phyloP scores from a whole-genome alignment of 371 early-diverging fungal species.

The Mortierella sp. region DNA sequence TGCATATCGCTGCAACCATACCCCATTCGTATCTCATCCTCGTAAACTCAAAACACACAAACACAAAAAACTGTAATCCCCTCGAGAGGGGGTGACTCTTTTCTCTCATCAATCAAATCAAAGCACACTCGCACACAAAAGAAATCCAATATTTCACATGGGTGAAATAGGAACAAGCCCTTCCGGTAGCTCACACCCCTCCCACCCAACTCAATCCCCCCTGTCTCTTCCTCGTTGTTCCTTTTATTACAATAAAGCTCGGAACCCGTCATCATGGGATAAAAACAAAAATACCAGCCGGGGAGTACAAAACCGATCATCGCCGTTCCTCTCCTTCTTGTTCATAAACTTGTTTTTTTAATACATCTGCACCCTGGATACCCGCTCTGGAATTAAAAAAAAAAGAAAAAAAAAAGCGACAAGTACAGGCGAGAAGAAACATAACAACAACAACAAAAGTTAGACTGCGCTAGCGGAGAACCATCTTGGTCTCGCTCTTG shows the following conservation, averaged over 20 bases:
- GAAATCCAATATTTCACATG: background rate
- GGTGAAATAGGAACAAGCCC: slow-evolving; percentile 12
- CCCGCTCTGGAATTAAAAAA: background rate
- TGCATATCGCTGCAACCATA: background rate
- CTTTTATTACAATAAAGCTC: too few relatives aligned
- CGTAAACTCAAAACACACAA: background rate
- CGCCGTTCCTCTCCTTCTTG: background rate
- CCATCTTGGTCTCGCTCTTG: background rate
- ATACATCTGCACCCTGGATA: background rate
- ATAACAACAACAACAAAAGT: background rate
- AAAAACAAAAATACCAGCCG: background rate
- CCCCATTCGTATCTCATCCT: background rate
- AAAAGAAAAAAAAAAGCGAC: background rate
- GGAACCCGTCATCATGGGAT: background rate
- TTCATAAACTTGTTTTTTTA: background rate
- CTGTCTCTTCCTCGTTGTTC: too few relatives aligned
- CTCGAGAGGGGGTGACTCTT: slow-evolving; percentile 2
- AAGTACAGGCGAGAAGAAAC: too few relatives aligned
- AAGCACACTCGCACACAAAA: background rate
- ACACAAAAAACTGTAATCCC: background rate
- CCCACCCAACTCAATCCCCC: background rate
- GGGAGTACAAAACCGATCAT: background rate
- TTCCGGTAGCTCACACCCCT: background rate
- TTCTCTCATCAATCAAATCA: slow-evolving; percentile 6
- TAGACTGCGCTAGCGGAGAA: slow-evolving; percentile 6